Percentiles rank a stretch among this genome's conserved stretches.
These are phyloP conservation scores for Corymbia citriodora DNA, from an alignment of 441 rosid species.

Conservation along the genomic window DNA sequence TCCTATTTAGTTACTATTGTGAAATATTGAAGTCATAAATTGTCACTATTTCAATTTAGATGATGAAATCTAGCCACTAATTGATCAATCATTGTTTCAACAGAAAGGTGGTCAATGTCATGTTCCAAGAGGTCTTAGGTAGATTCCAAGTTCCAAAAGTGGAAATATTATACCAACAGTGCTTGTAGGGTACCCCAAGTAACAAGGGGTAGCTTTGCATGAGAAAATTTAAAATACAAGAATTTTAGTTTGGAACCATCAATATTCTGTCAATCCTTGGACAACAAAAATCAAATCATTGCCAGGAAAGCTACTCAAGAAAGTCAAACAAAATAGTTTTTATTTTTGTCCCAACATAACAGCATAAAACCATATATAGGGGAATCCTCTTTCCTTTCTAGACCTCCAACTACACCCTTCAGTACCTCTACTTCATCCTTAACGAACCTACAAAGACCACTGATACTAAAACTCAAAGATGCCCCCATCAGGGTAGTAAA, in stretches of 20 bases:
- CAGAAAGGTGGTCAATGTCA: not conserved
- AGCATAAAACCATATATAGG: not conserved
- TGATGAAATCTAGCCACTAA: not conserved
- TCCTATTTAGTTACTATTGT: not conserved
- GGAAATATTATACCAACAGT: no score
- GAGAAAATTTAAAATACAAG: not conserved
- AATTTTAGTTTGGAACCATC: not conserved
- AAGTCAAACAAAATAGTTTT: not conserved
- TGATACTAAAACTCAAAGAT: not conserved
- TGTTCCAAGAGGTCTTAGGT: not conserved
- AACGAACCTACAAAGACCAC: not conserved
- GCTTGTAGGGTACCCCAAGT: not conserved
- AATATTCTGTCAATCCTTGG: not conserved
- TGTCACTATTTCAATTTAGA: not conserved
- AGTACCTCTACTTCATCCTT: not conserved
- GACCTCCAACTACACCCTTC: not conserved
- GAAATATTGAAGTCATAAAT: not conserved
- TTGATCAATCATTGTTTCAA: not conserved
- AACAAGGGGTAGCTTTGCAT: not conserved
- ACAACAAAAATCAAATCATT: not conserved
- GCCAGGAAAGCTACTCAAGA: not conserved
- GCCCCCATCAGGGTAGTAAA: not conserved
- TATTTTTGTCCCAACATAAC: not conserved
- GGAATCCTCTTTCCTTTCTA: not conserved
- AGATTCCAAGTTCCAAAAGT: not conserved